Evolutionary conservation across 2,329 filamentous ascomycete species (phyloP).

Genomic region (Penicillium sp.): DNA sequence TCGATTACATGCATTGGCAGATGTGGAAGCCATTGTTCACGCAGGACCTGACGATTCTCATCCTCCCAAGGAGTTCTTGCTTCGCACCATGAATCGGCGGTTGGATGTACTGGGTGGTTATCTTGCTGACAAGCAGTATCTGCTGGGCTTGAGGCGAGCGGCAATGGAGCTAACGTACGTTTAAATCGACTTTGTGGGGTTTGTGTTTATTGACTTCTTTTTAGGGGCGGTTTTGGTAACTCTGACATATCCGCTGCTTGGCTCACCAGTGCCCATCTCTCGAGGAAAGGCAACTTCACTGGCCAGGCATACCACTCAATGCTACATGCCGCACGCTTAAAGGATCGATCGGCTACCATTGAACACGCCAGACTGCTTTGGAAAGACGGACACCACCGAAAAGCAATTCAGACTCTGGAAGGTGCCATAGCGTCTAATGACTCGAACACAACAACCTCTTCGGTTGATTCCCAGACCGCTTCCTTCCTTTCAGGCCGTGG

Average conservation of each 20-base stretch:
- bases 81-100: constrained; percentile 71
- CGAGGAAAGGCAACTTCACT: constrained; percentile 81
- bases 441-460: constrained; percentile 62
- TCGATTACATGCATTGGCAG: constrained; percentile 83
- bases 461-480: constrained; percentile 43
- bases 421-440: constrained; percentile 81
- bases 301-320: constrained; percentile 94
- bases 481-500: constrained; percentile 49
- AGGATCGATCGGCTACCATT: constrained; percentile 86
- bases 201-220: constrained; percentile 36
- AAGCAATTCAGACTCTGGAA: constrained; percentile 90
- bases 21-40: constrained; percentile 78
- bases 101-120: constrained; percentile 89
- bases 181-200: neutral
- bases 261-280: constrained; percentile 83
- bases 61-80: constrained; percentile 35
- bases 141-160: constrained; percentile 83
- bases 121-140: constrained; percentile 89
- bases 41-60: constrained; percentile 42
- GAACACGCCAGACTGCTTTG: constrained; percentile 93
- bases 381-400: constrained; percentile 90
- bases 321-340: constrained; percentile 81
- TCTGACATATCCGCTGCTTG: constrained; percentile 81
- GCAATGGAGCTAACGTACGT: constrained; percentile 74
- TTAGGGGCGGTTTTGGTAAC: constrained; percentile 64